These are phyloP conservation scores for Pythium aphanidermatum DNA, from an alignment of 352 stramenopile species.

Conservation along the genomic window DNA sequence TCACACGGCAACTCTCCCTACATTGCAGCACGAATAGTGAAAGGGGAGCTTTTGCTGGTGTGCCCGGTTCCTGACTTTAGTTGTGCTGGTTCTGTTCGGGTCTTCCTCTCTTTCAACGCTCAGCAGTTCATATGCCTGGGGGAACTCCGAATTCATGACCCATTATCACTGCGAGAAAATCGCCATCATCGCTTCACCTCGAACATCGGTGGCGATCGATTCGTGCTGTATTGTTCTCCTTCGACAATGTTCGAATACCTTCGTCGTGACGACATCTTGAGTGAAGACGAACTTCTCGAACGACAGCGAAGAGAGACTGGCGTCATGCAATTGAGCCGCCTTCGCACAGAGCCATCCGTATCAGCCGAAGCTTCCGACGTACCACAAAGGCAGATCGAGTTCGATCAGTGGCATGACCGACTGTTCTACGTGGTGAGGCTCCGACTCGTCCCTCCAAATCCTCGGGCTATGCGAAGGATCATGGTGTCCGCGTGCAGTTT, in stretches of 20 bases:
- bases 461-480: constrained; percentile 27
- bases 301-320: not conserved
- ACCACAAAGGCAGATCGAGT: no score
- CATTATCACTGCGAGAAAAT: constrained; percentile 48
- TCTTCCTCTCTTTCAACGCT: constrained; percentile 64
- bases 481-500: constrained; percentile 27
- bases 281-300: constrained; percentile 19
- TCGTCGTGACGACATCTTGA: constrained; percentile 31
- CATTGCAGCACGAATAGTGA: constrained; percentile 43
- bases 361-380: not conserved
- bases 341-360: not conserved
- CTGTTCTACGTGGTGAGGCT: constrained; percentile 35
- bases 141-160: constrained; percentile 44
- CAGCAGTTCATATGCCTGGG: constrained; percentile 70
- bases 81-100: constrained; percentile 25
- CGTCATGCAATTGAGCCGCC: constrained; percentile 2
- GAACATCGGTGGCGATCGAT: constrained; percentile 50
- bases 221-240: constrained; percentile 42
- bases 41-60: constrained; percentile 34
- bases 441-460: constrained; percentile 31
- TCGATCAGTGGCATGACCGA: constrained; percentile 39
- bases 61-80: constrained; percentile 55
- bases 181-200: constrained; percentile 49
- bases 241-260: constrained; percentile 50
- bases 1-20: constrained; percentile 34